Evolutionary conservation across 2,329 filamentous ascomycete species (phyloP), one percentile per base, ranked within the genome.

Genomic region (Scedosporium aurantiacum): DNA sequence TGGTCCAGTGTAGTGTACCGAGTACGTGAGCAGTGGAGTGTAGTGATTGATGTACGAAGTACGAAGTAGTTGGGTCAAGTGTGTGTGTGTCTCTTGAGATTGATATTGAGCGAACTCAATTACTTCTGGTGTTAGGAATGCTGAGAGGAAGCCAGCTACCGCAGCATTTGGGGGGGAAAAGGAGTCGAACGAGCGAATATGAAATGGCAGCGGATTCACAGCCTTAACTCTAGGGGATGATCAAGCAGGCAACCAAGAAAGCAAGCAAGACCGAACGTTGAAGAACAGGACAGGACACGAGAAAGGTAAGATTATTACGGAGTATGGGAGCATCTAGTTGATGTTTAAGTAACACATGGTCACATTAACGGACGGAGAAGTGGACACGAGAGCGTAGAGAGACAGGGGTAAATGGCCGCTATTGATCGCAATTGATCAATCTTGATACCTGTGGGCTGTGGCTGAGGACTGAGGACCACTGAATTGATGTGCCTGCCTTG

Each of bases 141-240:
- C 21, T 16, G 25, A 32, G 23, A 23, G 58, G 28, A 60, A 60
- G 58, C 58, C 58, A 41, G 58, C 58, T 60, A 55, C 58, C 58
- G 47, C 27, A 40, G 54, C 54, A 57, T 40, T 18, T 32, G 54
- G 18, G 4, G 4, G n/a, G 14, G 18, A 47, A 54, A 23, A 23
- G 50, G 50, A 27, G 50, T 54, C 23, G 50, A 54, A 57, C 54
- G 54, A 57, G 25, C 21, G 54, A 57, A 57, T 37, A 23, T 55
- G 54, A 57, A 57, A 27, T 23, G 23, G 50, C 12, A 25, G 50
- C 50, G 23, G 23, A 21, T 27, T 28, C 21, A 41, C 12, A 59
- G 57, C 37, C 12, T 47, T n/a, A 47, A 18, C n/a, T 27, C 40
- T 23, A 23, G 50, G 23, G 21, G 23, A 12, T 10, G 32, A 37